Evolutionary conservation across 164 flowering plant genomes (phyloP), one percentile per base, ranked within the genome.

Genomic region (Sextonia rubra): DNA sequence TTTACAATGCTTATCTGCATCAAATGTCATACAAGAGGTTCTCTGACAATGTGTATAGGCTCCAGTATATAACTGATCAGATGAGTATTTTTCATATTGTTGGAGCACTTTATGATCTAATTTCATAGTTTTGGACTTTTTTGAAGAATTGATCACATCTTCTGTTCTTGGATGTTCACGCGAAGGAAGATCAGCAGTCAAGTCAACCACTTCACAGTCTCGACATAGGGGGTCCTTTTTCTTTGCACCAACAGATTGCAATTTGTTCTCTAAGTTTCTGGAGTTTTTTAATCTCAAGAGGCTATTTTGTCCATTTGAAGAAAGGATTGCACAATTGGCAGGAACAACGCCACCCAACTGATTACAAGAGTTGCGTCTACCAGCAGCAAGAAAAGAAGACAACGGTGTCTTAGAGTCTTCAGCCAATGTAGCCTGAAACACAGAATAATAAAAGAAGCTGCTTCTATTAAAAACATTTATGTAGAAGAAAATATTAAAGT

Each of bases 251-350:
- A 73, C 55, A 64, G 70, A 26, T 11, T 47, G 67, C 71, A 75
- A 15, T 11, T 72, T 81, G 64, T 80, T 89, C 74, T 71, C 73
- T 55, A 74, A 71, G 56, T 74, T 75, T 73, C 78, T 81, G 23
- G 81, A 75, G 72, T 68, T 52, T 25, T 82, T 81, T 63, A 76
- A 69, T 73, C 72, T 52, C 37, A 73, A 67, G 78, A 64, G 52
- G 56, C 68, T 68, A 55, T 37, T 64, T 61, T 63, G 73, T 64
- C 71, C 79, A 60, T 60, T 56, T 44, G 80, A 70, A 75, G 75
- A 74, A 55, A 84, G 85, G 78, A 78, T 81, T 61, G 95, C 84
- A 37, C 86, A 85, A 74, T 94, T 94, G 56, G 98, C 97, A 80
- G 98, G 94, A 76, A 82, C 75, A 80, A 92, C 75, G 69, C 78